Conservation (phyloP, 306 rosid species). For the Medicago ruthenica region DNA sequence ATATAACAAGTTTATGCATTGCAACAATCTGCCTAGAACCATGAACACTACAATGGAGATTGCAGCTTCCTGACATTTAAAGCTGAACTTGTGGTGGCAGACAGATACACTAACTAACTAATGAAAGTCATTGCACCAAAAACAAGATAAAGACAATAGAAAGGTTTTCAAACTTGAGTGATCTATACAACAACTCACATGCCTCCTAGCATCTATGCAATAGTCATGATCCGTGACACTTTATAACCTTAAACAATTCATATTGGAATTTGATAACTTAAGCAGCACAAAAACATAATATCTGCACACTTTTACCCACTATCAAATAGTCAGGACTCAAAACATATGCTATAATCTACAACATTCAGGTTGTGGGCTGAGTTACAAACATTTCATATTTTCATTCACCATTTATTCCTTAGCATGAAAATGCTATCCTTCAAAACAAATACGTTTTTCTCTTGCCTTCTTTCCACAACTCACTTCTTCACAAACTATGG, state of each 20-base stretch:
- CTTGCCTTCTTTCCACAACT: background rate
- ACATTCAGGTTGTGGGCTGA: background rate
- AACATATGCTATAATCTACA: slow-evolving; percentile 1
- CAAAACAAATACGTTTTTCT: background rate
- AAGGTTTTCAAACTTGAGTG: background rate
- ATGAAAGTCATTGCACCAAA: slow-evolving; percentile 20
- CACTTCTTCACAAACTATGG: slow-evolving; percentile 23
- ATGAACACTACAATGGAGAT: slow-evolving; percentile 17
- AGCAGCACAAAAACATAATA: slow-evolving; percentile 14
- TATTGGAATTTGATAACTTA: background rate
- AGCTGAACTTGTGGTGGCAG: slow-evolving; percentile 20
- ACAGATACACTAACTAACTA: background rate
- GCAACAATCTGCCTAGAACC: slow-evolving; percentile 26
- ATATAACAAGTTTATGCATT: background rate
- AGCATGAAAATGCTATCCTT: background rate
- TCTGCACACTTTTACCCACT: background rate
- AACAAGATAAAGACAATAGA: background rate
- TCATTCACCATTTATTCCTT: slow-evolving; percentile 16
- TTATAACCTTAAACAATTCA: slow-evolving; percentile 2
- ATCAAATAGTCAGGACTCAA: slow-evolving; percentile 3
- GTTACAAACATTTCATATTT: background rate
- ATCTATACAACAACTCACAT: background rate
- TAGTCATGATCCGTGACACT: slow-evolving; percentile 19
- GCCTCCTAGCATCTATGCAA: background rate
- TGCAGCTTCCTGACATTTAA: slow-evolving; percentile 3